phyloP scores from a whole-genome alignment of 768 basidiomycete species.

The Tricholoma saponaceum region DNA sequence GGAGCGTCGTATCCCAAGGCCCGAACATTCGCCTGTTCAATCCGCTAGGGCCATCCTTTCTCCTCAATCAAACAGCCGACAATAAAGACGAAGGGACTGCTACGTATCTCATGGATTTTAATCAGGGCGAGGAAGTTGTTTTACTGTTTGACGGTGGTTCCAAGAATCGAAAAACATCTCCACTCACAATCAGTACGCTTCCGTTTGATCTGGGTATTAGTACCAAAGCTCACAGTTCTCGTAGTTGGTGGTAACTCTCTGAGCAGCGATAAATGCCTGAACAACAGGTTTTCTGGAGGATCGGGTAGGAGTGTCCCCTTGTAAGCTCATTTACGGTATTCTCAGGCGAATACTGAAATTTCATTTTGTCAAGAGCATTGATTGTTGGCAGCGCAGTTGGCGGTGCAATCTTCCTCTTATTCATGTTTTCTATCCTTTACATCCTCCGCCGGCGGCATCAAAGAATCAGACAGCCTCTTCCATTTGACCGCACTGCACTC shows the following conservation, averaged over 20 bases:
- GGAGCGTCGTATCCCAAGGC: slow-evolving; percentile 21
- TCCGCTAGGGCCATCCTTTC: slow-evolving; percentile 28
- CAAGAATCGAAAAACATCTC: slow-evolving; percentile 30
- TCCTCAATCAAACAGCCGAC: slow-evolving; percentile 22
- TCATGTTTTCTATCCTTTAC: slow-evolving; percentile 40
- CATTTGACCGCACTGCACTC: slow-evolving; percentile 19
- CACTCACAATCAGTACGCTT: slow-evolving; percentile 36
- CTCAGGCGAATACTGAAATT: neutral
- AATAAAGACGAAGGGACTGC: slow-evolving; percentile 29
- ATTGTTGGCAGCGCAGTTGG: slow-evolving; percentile 43
- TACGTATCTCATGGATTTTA: slow-evolving; percentile 38
- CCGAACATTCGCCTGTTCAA: slow-evolving; percentile 36
- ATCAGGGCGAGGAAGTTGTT: slow-evolving; percentile 32
- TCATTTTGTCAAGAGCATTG: slow-evolving; percentile 28
- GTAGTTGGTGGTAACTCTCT: slow-evolving; percentile 30
- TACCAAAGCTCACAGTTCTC: neutral
- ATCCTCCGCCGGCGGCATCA: slow-evolving; percentile 36
- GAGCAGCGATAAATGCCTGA: slow-evolving; percentile 17
- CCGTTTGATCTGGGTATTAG: neutral
- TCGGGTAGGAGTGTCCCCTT: slow-evolving; percentile 5
- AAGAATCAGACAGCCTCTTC: slow-evolving; percentile 14
- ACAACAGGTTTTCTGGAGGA: neutral
- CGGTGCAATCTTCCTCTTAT: slow-evolving; percentile 34
- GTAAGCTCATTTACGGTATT: slow-evolving; percentile 10
- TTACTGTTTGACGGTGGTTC: slow-evolving; percentile 40